These are phyloP conservation scores for Basipetospora chlamydospora DNA, from an alignment of 2,329 filamentous ascomycete genomes.

Conservation along the genomic window DNA sequence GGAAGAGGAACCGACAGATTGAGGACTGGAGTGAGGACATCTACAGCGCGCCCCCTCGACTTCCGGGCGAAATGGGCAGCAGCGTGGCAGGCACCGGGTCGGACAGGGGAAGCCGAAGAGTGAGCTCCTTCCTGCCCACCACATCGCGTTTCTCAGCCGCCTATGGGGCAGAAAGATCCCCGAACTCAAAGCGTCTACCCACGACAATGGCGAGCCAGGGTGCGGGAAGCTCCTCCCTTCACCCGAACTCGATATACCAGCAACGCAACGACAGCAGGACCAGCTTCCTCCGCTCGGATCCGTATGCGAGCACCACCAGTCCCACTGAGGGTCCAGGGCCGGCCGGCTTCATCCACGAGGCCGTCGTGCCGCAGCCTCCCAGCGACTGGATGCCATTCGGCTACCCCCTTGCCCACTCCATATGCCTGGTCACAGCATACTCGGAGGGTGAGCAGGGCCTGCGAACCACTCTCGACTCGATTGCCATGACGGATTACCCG, in stretches of 20 bases:
- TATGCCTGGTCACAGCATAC: constrained; percentile 92
- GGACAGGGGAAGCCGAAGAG: constrained; percentile 65
- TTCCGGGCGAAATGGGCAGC: constrained; percentile 60
- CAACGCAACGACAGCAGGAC: constrained; percentile 46
- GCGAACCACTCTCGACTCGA: constrained; percentile 85
- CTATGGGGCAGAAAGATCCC: constrained; percentile 56
- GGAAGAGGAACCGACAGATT: constrained; percentile 81
- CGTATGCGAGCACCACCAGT: constrained; percentile 37
- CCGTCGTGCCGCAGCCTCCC: constrained; percentile 89
- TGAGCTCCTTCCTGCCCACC: constrained; percentile 73
- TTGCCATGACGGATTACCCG: constrained; percentile 94
- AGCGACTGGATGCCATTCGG: constrained; percentile 96
- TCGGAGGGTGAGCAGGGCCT: constrained; percentile 90
- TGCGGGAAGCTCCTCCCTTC: constrained; percentile 56
- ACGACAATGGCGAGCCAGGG: constrained; percentile 94
- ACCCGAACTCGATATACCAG: constrained; percentile 58
- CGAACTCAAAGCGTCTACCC: constrained; percentile 40
- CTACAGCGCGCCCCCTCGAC: constrained; percentile 73
- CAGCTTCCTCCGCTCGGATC: constrained; percentile 50
- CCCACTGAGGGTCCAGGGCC: constrained; percentile 61
- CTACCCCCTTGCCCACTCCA: constrained; percentile 81
- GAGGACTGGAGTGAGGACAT: constrained; percentile 98
- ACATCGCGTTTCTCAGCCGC: constrained; percentile 91
- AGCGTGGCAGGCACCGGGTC: constrained; percentile 38
- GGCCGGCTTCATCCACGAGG: constrained; percentile 89